Base-by-base conservation (phyloP, 2,329 filamentous ascomycete species). In the Colletotrichum sublineola region DNA sequence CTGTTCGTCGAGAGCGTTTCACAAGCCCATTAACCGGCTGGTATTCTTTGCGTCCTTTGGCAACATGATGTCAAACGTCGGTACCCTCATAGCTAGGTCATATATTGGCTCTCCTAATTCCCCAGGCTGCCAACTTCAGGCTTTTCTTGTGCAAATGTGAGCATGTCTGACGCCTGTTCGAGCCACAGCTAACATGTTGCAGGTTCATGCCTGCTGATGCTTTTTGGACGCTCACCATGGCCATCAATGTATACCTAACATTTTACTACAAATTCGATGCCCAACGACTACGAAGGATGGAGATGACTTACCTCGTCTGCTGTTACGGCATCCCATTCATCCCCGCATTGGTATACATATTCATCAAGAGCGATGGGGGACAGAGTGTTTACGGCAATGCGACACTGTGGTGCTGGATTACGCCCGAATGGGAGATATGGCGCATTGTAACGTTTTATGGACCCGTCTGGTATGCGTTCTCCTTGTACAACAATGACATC, bases 11-110 rank as follows among this genome's bases (percentile, higher is more conserved):
- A 87, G 86, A 20, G 86, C 87, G 6, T 96, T 96, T 79, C 92
- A 93, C 77, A 96, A 95, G 78, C 93, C 94, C n/a, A 95, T 96
- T 83, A 96, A 96, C 78, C 88, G 94, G 24, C 86, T 97, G 0
- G 91, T 96, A 12, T 96, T 97, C 80, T 96, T 93, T 79, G 94
- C 94, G 8, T 93, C 92, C 0, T 92, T 94, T 78, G 94, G 94
- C 11, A 97, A 97, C 77, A 86, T 96, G 76, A 85, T 95, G 81
- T 90, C 89, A 73, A 96, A 94, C 79, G 87, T 94, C 24, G 93
- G 91, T 1, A 95, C 94, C 0, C 81, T 96, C 44, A 93, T 96
- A 77, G 91, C 92, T 0, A 87, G 88, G 46, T 85, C 87, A 1
- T 93, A 90, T 50, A 82, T 94, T 8, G 75, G 78, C 2, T 77